Percentiles rank a stretch among this genome's conserved stretches.
phyloP scores from a whole-genome alignment of 2,329 filamentous ascomycete genomes.

The Botrytis aclada region DNA sequence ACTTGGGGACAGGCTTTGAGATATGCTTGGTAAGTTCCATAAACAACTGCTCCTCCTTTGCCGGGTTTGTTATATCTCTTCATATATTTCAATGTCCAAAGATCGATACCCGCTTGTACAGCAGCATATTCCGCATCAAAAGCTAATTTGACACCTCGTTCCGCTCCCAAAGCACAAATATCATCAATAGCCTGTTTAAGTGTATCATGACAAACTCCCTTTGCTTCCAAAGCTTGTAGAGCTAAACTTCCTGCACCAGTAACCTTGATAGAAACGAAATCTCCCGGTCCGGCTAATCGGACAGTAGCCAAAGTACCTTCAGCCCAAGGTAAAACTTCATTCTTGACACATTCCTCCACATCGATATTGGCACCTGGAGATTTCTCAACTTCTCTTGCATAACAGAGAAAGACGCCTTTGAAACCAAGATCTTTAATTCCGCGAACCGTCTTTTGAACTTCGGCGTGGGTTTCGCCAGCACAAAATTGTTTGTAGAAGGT shows the following conservation, averaged over 20 bases:
- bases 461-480: constrained; percentile 68
- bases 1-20: constrained; percentile 60
- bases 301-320: constrained; percentile 74
- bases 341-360: constrained; percentile 47
- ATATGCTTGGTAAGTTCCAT: constrained; percentile 78
- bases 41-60: constrained; percentile 64
- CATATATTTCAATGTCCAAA: constrained; percentile 76
- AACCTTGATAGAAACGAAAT: constrained; percentile 62
- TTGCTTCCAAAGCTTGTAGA: constrained; percentile 61
- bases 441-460: constrained; percentile 64
- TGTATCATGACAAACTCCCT: constrained; percentile 58
- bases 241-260: constrained; percentile 77
- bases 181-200: constrained; percentile 69
- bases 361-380: constrained; percentile 48
- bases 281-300: constrained; percentile 47
- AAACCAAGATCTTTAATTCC: constrained; percentile 73
- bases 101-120: constrained; percentile 75
- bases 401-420: constrained; percentile 78
- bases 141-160: constrained; percentile 68
- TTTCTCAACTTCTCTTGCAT: constrained; percentile 72
- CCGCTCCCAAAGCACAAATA: constrained; percentile 69
- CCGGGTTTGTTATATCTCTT: constrained; percentile 66
- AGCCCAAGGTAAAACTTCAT: constrained; percentile 69
- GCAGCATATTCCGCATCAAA: constrained; percentile 84
- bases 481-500: constrained; percentile 93